Percentiles rank a stretch among this genome's conserved stretches.
phyloP scores from a whole-genome alignment of 2,329 filamentous ascomycete species.

The Claviceps humidiphila region DNA sequence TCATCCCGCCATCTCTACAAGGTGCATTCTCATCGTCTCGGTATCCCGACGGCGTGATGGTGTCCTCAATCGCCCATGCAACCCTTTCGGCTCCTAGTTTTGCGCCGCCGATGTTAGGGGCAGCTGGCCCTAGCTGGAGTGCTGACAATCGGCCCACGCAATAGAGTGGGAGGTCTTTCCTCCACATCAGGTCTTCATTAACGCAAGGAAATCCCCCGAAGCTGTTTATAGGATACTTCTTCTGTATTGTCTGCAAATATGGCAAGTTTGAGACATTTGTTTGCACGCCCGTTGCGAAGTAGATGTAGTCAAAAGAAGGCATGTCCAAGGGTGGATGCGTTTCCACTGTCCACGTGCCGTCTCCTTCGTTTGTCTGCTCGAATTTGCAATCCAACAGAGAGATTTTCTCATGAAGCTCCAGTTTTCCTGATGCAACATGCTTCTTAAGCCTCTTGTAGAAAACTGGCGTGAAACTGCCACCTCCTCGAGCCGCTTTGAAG shows the following conservation, averaged over 20 bases:
- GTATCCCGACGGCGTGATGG: constrained; percentile 17
- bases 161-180: constrained; percentile 58
- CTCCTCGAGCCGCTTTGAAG: constrained; percentile 52
- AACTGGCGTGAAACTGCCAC: constrained; percentile 61
- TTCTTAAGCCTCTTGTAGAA: constrained; percentile 55
- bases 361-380: constrained; percentile 24
- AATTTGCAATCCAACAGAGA: constrained; percentile 38
- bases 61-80: constrained; percentile 54
- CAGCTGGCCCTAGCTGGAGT: constrained; percentile 57
- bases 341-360: constrained; percentile 25
- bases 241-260: constrained; percentile 45
- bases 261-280: constrained; percentile 48
- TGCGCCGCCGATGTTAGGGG: constrained; percentile 61
- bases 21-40: not conserved
- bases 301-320: constrained; percentile 53
- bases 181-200: constrained; percentile 67
- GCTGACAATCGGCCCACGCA: constrained; percentile 55
- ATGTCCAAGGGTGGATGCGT: constrained; percentile 41
- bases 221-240: constrained; percentile 46
- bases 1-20: constrained; percentile 6
- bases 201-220: constrained; percentile 58
- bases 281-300: constrained; percentile 62
- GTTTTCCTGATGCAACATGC: constrained; percentile 36
- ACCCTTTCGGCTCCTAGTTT: constrained; percentile 61
- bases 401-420: constrained; percentile 46